Evolutionary conservation across 306 rosid genomes (phyloP).

Genomic region (Cicer judaicum): DNA sequence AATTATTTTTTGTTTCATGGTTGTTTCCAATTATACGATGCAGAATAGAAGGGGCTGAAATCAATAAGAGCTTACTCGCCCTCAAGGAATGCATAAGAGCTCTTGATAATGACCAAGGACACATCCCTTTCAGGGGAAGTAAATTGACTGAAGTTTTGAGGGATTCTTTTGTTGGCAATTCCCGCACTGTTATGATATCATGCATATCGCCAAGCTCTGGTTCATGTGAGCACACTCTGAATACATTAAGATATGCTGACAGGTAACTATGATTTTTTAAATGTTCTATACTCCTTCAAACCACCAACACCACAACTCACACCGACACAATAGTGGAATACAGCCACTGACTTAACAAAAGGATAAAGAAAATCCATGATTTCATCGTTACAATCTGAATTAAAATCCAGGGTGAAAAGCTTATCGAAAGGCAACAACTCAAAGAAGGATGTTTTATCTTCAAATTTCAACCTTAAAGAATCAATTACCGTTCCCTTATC

Average conservation of each 20-base stretch:
- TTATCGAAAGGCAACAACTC: slow-evolving; percentile 84
- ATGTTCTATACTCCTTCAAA: slow-evolving; percentile 22
- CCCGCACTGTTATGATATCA: slow-evolving; percentile 98
- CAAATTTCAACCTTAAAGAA: slow-evolving; percentile 80
- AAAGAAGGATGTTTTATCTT: slow-evolving; percentile 78
- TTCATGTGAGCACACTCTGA: slow-evolving; percentile 96
- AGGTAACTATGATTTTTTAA: slow-evolving; percentile 58
- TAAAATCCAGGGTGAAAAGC: slow-evolving; percentile 83
- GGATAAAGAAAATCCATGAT: slow-evolving; percentile 22
- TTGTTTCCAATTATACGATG: slow-evolving; percentile 47
- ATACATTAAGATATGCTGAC: slow-evolving; percentile 97
- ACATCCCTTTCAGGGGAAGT: slow-evolving; percentile 98
- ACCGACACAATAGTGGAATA: not conserved
- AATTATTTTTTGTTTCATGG: slow-evolving; percentile 35
- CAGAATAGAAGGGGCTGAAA: slow-evolving; percentile 99
- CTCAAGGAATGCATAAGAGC: slow-evolving; percentile 98
- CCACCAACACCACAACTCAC: slow-evolving; percentile 26
- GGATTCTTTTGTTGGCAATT: slow-evolving; percentile 95
- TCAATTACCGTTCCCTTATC: slow-evolving; percentile 79
- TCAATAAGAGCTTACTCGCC: slow-evolving; percentile 98
- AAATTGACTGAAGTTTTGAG: slow-evolving; percentile 97
- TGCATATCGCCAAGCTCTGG: slow-evolving; percentile 99
- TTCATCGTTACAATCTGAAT: slow-evolving; percentile 35
- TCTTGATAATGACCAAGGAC: slow-evolving; percentile 99
- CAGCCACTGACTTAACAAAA: slow-evolving; percentile 25